Percentiles rank a stretch among this genome's conserved stretches.
Evolutionary conservation across 2,329 filamentous ascomycete genomes (phyloP).

Genomic region (Zasmidium citrigriseum): DNA sequence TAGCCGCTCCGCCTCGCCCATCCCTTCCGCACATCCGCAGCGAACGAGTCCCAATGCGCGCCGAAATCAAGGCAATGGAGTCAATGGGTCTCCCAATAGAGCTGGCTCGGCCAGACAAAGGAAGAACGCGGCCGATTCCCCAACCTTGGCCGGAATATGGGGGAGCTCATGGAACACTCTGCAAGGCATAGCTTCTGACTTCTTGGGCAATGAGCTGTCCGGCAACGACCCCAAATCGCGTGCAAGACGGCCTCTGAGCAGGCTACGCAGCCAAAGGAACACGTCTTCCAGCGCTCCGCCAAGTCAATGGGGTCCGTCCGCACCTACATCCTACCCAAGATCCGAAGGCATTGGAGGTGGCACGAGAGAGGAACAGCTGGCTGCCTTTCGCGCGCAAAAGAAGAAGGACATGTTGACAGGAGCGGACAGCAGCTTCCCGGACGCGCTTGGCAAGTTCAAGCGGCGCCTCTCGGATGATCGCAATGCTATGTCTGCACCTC

Average conservation of each 20-base stretch:
- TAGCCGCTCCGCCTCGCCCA: conserved; percentile 44
- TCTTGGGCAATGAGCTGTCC: conserved; percentile 44
- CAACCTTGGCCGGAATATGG: conserved; percentile 46
- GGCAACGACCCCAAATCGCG: conserved; percentile 23
- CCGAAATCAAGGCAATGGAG: conserved; percentile 5
- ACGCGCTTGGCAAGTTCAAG: conserved; percentile 57
- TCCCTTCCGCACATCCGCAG: conserved; percentile 39
- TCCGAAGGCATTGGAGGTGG: conserved; percentile 45
- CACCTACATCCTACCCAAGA: conserved; percentile 35
- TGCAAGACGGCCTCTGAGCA: conserved; percentile 34
- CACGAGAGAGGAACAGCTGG: conserved; percentile 48
- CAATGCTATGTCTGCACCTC: conserved; percentile 47
- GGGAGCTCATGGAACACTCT: conserved; percentile 52
- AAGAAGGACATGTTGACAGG: conserved; percentile 48
- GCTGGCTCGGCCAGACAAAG: conserved; percentile 18
- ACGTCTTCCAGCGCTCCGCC: conserved; percentile 40
- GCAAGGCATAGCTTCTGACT: conserved; percentile 51
- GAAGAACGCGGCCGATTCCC: conserved; percentile 20
- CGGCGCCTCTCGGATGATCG: conserved; percentile 68
- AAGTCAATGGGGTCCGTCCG: conserved; percentile 50
- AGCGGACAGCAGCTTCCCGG: conserved; percentile 41
- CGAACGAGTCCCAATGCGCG: conserved; percentile 13
- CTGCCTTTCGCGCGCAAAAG: conserved; percentile 51
- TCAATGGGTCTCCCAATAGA: conserved; percentile 7
- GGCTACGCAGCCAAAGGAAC: conserved; percentile 13